Percentiles rank a stretch among this genome's conserved stretches.
Conservation (phyloP, 2,329 filamentous ascomycete species). For the Pseudogymnoascus sp. region DNA sequence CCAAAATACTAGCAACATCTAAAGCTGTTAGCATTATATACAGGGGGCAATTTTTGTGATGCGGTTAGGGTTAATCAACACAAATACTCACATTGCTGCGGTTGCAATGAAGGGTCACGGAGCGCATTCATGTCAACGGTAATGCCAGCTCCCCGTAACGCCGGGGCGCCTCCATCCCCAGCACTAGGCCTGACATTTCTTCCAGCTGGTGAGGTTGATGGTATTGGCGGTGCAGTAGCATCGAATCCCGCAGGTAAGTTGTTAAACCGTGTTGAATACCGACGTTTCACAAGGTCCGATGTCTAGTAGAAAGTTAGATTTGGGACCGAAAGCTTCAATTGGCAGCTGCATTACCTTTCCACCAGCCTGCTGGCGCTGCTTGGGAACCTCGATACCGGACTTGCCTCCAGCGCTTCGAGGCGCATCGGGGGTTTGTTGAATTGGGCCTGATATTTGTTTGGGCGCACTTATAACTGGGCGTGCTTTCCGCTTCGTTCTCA, state of each 20-base stretch:
- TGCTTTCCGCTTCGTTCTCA: conserved; percentile 53
- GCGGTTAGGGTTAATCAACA: neutral
- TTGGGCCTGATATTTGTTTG: conserved; percentile 53
- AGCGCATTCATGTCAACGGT: conserved; percentile 69
- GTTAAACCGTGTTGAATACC: conserved; percentile 91
- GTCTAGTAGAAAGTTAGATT: conserved; percentile 34
- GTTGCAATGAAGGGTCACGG: conserved; percentile 66
- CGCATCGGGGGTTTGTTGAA: conserved; percentile 42
- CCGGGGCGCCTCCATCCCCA: conserved; percentile 22
- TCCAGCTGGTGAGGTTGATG: conserved; percentile 59
- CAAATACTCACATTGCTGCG: conserved; percentile 62
- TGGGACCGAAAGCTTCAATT: neutral
- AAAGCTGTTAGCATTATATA: conserved; percentile 14
- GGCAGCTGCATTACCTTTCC: conserved; percentile 41
- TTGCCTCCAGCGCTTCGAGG: conserved; percentile 31
- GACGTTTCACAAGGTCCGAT: conserved; percentile 80
- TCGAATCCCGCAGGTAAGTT: conserved; percentile 63
- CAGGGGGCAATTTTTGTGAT: neutral
- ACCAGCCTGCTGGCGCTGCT: conserved; percentile 41
- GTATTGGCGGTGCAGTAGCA: conserved; percentile 56
- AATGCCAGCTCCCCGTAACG: conserved; percentile 42
- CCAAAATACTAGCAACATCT: conserved; percentile 32
- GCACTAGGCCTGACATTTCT: conserved; percentile 33
- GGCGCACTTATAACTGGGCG: conserved; percentile 56
- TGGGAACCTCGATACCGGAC: conserved; percentile 28